phyloP scores from a whole-genome alignment of 768 basidiomycete species.

The Boletus eberwhitei region DNA sequence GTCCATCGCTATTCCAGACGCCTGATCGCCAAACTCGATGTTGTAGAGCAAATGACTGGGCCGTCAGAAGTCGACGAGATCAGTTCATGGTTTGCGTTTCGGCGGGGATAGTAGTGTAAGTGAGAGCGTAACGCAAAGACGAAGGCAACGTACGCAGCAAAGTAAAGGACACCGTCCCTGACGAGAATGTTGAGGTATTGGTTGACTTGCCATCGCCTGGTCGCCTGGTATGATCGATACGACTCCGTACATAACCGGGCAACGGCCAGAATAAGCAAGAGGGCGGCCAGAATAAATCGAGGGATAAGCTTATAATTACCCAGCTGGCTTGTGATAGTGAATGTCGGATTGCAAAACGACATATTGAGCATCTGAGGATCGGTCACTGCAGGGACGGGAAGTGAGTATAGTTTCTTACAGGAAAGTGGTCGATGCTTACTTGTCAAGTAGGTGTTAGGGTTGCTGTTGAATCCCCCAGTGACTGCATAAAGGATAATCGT shows the following conservation, averaged over 20 bases:
- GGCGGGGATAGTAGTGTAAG: too few species aligned
- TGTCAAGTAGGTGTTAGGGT: constrained; percentile 6
- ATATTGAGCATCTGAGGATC: constrained; percentile 5
- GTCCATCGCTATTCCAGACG: not conserved
- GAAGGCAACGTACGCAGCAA: constrained; percentile 12
- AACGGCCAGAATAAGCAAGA: constrained; percentile 11
- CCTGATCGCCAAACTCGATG: constrained; percentile 3
- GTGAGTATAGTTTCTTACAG: not conserved
- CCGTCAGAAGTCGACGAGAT: not conserved
- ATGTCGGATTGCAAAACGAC: constrained; percentile 13
- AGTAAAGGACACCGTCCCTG: constrained; percentile 18
- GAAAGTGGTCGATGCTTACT: not conserved
- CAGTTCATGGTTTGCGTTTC: not conserved
- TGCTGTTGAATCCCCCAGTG: not conserved
- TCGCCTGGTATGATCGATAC: constrained; percentile 8
- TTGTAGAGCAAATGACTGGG: constrained; percentile 14
- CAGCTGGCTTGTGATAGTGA: not conserved
- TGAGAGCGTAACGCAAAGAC: too few species aligned
- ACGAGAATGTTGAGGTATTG: constrained; percentile 12
- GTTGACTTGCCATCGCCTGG: constrained; percentile 9
- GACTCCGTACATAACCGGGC: constrained; percentile 4
- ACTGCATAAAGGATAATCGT: not conserved
- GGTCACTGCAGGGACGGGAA: constrained; percentile 4
- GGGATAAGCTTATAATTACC: constrained; percentile 12
- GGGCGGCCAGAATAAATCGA: constrained; percentile 7